Conservation (phyloP, 2,329 filamentous ascomycete genomes). For the Alternaria brassicicola region DNA sequence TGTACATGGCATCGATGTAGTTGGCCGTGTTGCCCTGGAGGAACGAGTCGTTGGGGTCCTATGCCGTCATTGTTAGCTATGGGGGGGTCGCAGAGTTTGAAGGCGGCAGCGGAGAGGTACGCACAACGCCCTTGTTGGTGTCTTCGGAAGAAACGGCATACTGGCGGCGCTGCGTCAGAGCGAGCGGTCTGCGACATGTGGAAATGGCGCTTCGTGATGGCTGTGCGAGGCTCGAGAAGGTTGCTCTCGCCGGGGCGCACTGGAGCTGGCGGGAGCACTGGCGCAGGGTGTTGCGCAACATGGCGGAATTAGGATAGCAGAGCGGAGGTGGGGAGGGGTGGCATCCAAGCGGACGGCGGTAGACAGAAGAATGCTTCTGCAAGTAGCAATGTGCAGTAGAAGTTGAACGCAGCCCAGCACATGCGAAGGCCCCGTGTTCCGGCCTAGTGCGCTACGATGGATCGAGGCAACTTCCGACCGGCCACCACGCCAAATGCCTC, state of each 20-base stretch:
- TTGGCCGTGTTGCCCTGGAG: slow-evolving; percentile 95
- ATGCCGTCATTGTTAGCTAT: slow-evolving; percentile 38
- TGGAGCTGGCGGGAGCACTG: slow-evolving; percentile 70
- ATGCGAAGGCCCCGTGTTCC: slow-evolving; percentile 25
- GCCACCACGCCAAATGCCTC: slow-evolving; percentile 31
- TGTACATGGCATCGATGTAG: slow-evolving; percentile 99
- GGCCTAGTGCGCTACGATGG: slow-evolving; percentile 23
- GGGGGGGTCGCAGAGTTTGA: slow-evolving; percentile 18
- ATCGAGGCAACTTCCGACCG: slow-evolving; percentile 18
- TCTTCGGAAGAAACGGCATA: slow-evolving; percentile 67
- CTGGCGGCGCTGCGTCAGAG: slow-evolving; percentile 55
- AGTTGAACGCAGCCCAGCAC: slow-evolving; percentile 25
- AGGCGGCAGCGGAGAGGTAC: slow-evolving; percentile 31
- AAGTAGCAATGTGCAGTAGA: slow-evolving; percentile 22
- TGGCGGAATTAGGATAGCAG: slow-evolving; percentile 53
- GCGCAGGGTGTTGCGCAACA: slow-evolving; percentile 74
- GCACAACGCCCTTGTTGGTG: slow-evolving; percentile 66
- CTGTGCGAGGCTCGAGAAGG: slow-evolving; percentile 51
- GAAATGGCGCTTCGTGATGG: slow-evolving; percentile 51
- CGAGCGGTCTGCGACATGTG: slow-evolving; percentile 56
- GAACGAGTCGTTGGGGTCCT: slow-evolving; percentile 94
- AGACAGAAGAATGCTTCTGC: slow-evolving; percentile 29
- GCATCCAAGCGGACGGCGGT: slow-evolving; percentile 40
- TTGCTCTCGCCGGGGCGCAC: slow-evolving; percentile 56
- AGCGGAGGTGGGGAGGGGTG: slow-evolving; percentile 29